Evolutionary conservation across 2,329 filamentous ascomycete genomes (phyloP).

Genomic region (Xylaria polymorpha): DNA sequence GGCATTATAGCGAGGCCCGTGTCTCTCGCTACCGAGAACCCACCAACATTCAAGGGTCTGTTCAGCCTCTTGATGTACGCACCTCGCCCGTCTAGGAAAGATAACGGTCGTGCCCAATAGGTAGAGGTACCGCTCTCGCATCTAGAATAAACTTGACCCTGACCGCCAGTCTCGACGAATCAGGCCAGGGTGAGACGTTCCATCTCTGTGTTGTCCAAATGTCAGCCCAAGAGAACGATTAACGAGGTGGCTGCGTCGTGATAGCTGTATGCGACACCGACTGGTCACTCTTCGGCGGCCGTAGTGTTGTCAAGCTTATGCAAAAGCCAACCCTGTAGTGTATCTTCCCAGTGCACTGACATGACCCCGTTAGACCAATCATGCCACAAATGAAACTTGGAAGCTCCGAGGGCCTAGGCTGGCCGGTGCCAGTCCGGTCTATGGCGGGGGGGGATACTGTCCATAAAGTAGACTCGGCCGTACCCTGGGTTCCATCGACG

Average conservation of each 20-base stretch:
- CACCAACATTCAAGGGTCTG: constrained; percentile 10
- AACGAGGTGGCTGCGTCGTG: constrained; percentile 35
- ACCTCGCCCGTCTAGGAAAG: constrained; percentile 31
- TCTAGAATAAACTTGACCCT: constrained; percentile 14
- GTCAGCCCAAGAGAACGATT: constrained; percentile 31
- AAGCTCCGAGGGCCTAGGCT: constrained; percentile 25
- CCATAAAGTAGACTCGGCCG: constrained; percentile 14
- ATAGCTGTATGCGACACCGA: constrained; percentile 31
- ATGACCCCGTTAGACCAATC: constrained; percentile 20
- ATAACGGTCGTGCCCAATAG: constrained; percentile 37
- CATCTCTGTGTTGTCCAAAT: constrained; percentile 35
- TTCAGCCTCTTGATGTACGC: constrained; percentile 38
- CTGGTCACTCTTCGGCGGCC: constrained; percentile 27
- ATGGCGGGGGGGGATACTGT: constrained; percentile 18
- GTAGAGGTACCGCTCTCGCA: constrained; percentile 22
- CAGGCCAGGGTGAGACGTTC: constrained; percentile 26
- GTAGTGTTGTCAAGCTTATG: constrained; percentile 32
- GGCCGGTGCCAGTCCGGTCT: constrained; percentile 8
- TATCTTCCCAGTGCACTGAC: constrained; percentile 18
- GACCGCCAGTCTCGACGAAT: constrained; percentile 38
- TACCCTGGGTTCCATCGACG: constrained; percentile 14
- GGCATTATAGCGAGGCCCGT: constrained; percentile 13
- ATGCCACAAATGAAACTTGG: constrained; percentile 8
- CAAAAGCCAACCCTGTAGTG: constrained; percentile 18
- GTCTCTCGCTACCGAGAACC: constrained; percentile 31